Evolutionary conservation across 83 land plant genomes (phyloP), one percentile per base, ranked within the genome.

Genomic region (Thuja plicata): DNA sequence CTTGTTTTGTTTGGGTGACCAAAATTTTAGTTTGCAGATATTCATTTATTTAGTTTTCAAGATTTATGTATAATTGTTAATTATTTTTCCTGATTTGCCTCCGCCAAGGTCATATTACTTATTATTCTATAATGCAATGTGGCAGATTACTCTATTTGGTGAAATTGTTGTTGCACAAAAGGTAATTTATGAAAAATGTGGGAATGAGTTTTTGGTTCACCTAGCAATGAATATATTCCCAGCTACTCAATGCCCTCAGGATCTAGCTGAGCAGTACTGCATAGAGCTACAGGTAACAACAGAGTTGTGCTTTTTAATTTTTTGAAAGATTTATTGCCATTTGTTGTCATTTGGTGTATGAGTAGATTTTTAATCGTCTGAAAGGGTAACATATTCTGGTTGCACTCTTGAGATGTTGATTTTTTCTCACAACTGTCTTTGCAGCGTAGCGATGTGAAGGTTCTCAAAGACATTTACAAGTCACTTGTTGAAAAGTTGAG

Each of bases 161-260:
- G 99, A 98, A 89, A 97, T 98, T 70, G 98, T 96, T 27, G 15
- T 89, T 57, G 98, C 97, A 81, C 99, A 97, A 84, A 98, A 94
- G 89, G 93, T 95, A 41, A 95, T 98, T 91, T 97, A 96, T 91
- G 99, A 98, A 89, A 96, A 94, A 52, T 94, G 97, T 89, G 99
- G 99, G 0, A 87, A 96, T 88, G 96, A 97, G 38, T 98, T 98
- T 87, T 91, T 98, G 45, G 77, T 89, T 71, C 92, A 94, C 86
- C 92, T 97, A 86, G 95, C 95, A 12, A 92, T 94, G 32, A 93
- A 94, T 89, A 92, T 94, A 30, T 92, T 98, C 83, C 94, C 94
- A 76, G 81, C 96, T 85, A 96, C 89, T 38, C 97, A 94, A 81
- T 98, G 98, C 88, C 97, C 99, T 34, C 97, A 94, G 62, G 93